Evolutionary conservation across 1,139 yeast species (phyloP).

Genomic region (Debaryomyces psychrophilus): DNA sequence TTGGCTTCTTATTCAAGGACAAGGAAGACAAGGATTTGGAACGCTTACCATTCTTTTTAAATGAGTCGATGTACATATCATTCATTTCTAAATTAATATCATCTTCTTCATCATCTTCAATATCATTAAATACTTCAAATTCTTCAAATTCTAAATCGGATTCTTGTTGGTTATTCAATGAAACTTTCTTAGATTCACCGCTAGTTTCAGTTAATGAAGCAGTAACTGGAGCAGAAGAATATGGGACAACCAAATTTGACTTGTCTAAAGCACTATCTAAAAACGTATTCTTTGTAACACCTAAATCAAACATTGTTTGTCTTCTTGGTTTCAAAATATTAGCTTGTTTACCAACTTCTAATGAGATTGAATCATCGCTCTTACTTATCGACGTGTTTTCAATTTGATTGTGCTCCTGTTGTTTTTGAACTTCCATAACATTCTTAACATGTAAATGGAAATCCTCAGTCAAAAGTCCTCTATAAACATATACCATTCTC

Average conservation of each 20-base stretch:
- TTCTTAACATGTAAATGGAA: slow-evolving; percentile 69
- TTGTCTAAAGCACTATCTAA: slow-evolving; percentile 53
- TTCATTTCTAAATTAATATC: slow-evolving; percentile 17
- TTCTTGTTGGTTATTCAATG: slow-evolving; percentile 17
- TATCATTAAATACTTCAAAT: slow-evolving; percentile 48
- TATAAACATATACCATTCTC: slow-evolving; percentile 83
- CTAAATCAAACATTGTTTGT: slow-evolving; percentile 54
- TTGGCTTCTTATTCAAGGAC: slow-evolving; percentile 52
- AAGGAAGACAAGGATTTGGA: slow-evolving; percentile 66
- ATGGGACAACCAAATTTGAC: slow-evolving; percentile 65
- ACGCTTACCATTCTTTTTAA: slow-evolving; percentile 53
- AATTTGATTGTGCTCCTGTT: slow-evolving; percentile 14
- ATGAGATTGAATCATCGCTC: slow-evolving; percentile 17
- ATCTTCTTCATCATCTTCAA: slow-evolving; percentile 38
- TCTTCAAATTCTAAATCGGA: slow-evolving; percentile 48
- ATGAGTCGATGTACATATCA: slow-evolving; percentile 28
- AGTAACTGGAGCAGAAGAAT: slow-evolving; percentile 75
- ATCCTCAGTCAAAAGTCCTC: slow-evolving; percentile 73
- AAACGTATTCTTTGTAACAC: slow-evolving; percentile 49
- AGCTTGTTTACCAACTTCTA: slow-evolving; percentile 31
- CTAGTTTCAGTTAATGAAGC: slow-evolving; percentile 52
- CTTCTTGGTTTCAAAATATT: slow-evolving; percentile 42
- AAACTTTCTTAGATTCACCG: slow-evolving; percentile 15
- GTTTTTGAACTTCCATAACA: slow-evolving; percentile 47
- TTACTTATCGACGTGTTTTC: slow-evolving; percentile 6